Evolutionary conservation across 2,329 filamentous ascomycete species (phyloP).

Genomic region (Westerdykella aurantiaca): DNA sequence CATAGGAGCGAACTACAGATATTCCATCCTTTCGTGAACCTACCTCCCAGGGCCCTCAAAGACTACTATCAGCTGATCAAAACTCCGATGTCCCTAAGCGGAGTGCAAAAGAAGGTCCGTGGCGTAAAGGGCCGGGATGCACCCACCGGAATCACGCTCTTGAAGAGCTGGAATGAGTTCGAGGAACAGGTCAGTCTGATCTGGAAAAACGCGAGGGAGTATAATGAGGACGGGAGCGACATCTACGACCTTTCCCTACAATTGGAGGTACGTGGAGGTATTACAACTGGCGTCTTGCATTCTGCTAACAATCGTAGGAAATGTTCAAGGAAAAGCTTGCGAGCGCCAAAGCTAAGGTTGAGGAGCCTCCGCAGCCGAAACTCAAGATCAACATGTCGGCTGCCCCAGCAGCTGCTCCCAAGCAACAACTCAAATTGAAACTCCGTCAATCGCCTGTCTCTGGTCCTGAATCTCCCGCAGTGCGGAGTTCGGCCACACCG

Average conservation of each 20-base stretch:
- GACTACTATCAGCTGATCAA: constrained; percentile 85
- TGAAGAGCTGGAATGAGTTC: constrained; percentile 77
- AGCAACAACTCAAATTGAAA: constrained; percentile 59
- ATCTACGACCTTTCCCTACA: constrained; percentile 72
- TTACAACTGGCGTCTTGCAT: constrained; percentile 1
- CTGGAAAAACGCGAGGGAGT: constrained; percentile 82
- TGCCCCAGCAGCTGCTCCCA: constrained; percentile 16
- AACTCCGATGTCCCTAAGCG: constrained; percentile 72
- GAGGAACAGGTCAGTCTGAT: constrained; percentile 74
- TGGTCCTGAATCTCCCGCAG: constrained; percentile 37
- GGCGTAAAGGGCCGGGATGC: constrained; percentile 65
- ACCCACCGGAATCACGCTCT: constrained; percentile 57
- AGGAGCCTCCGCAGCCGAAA: constrained; percentile 67
- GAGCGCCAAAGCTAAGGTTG: constrained; percentile 65
- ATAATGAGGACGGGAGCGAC: constrained; percentile 87
- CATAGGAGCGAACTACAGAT: constrained; percentile 57
- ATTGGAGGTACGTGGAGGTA: constrained; percentile 60
- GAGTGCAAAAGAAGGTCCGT: constrained; percentile 69
- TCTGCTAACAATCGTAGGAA: constrained; percentile 46
- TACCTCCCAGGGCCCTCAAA: constrained; percentile 68
- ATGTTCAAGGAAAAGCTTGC: constrained; percentile 63
- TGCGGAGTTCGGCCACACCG: constrained; percentile 40
- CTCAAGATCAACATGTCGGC: constrained; percentile 70
- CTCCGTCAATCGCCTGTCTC: constrained; percentile 38
- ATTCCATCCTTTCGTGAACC: constrained; percentile 67